Evolutionary conservation across 495 filamentous ascomycete species (phyloP), one percentile per base, ranked within the genome.

Genomic region (Letharia lupina): DNA sequence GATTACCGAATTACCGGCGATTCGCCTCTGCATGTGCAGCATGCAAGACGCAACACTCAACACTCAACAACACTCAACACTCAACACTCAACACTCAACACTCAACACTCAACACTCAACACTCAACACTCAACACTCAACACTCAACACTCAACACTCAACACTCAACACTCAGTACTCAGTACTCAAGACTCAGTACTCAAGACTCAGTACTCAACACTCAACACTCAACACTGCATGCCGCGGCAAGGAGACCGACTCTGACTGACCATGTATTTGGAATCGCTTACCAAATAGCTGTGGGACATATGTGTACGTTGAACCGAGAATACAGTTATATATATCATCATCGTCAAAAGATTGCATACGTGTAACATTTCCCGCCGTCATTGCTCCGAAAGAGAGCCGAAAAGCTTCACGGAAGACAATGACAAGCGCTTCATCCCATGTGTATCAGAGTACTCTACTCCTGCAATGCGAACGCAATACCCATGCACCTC

Each of bases 401-500:
- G 0, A 20, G 15, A 39, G 33, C 33, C 54, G 33, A 37, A 57
- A 10, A 0, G 33, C 31, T 37, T 57, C 31, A 37, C 31, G 3
- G 6, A n/a, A 37, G 54, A 37, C 6, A 28, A 28, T 10, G 54
- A 37, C 6, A 37, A 20, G 1, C 16, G 15, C 31, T 37, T 57
- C 15, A 13, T 52, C 45, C 45, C 45, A 47, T n/a, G n/a, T 47
- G 20, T 47, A 47, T 47, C 45, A n/a, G 45, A n/a, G 8, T 47
- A 47, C 28, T 23, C 50, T 47, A 47, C 28, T 23, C 50, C 50
- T 54, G 50, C 50, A 54, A 54, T 40, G 61, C 61, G 6, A n/a
- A 63, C 3, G 50, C 61, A 63, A n/a, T 62, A 23, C 33, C 33
- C 35, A 62, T 62, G 60, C 60, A 62, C 40, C 39, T 7, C 33